Conservation (phyloP, 805 yeast species). For the Cyberlindnera saturnus region DNA sequence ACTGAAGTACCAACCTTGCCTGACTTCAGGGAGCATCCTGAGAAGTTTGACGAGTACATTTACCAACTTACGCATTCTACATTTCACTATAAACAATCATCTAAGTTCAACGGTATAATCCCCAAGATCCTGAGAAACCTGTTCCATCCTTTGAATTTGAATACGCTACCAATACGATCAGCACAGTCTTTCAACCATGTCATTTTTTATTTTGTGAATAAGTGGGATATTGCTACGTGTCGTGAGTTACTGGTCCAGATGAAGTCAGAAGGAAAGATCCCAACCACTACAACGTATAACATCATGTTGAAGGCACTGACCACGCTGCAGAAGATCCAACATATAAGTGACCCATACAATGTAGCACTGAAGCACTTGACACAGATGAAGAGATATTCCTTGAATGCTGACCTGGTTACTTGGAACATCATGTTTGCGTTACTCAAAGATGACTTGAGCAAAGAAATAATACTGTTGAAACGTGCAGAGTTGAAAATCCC, state of each 20-base stretch:
- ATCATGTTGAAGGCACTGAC: slow-evolving; percentile 28
- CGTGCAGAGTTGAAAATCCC: slow-evolving; percentile 28
- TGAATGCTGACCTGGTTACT: slow-evolving; percentile 31
- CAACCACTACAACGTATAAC: slow-evolving; percentile 35
- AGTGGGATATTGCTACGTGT: slow-evolving; percentile 35
- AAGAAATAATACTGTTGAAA: slow-evolving; percentile 25
- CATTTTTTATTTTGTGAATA: slow-evolving; percentile 33
- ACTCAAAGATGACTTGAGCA: slow-evolving; percentile 29
- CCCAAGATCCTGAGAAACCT: slow-evolving; percentile 32
- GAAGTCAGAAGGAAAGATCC: slow-evolving; percentile 27
- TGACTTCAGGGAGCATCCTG: slow-evolving; percentile 22
- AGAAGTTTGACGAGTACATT: slow-evolving; percentile 27
- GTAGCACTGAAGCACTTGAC: slow-evolving; percentile 26
- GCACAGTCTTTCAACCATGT: slow-evolving; percentile 30
- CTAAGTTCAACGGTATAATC: slow-evolving; percentile 31
- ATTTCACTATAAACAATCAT: slow-evolving; percentile 30
- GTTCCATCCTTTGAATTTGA: slow-evolving; percentile 33
- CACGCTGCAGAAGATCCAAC: slow-evolving; percentile 24
- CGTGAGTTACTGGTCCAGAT: slow-evolving; percentile 35
- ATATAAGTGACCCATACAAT: slow-evolving; percentile 22
- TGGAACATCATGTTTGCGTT: slow-evolving; percentile 31
- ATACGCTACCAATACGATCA: slow-evolving; percentile 26
- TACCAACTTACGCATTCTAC: slow-evolving; percentile 32
- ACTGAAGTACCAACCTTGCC: slow-evolving; percentile 33
- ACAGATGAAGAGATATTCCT: slow-evolving; percentile 24